Base-by-base conservation (phyloP, 2,329 filamentous ascomycete genomes). In the Ceratocystis diversiconidia region DNA sequence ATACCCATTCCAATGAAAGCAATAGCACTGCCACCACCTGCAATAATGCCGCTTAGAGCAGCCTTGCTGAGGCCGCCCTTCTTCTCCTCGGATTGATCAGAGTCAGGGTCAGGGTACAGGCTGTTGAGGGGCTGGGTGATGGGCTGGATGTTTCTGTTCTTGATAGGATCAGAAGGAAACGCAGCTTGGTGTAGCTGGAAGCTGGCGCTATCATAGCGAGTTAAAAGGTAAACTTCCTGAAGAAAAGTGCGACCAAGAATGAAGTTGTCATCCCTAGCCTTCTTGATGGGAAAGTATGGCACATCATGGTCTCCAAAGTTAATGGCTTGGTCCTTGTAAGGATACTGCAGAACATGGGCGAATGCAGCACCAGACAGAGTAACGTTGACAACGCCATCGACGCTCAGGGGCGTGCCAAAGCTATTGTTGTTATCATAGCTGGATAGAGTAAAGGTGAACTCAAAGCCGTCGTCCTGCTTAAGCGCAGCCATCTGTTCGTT, bases 221-320 rank as follows among this genome's bases (percentile, higher is more conserved):
- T 82, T 41, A 82, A 77, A 5, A 85, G 73, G 67, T 85, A 85
- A 1, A 86, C 81, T 73, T 90, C 86, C 71, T 90, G 87, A 64
- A 90, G 75, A 69, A 90, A 89, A 0, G 82, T 80, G 43, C 86
- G 79, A 6, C 87, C 87, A 44, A 90, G 79, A 12, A 86, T 80
- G 72, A 83, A 80, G 69, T 83, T 79, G 44, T 79, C 78, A 66
- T 81, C 78, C 22, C 78, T 71, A 10, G 82, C 76, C 67, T 81
- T 80, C 70, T 82, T 80, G 63, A 90, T 76, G 2, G 86, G 85
- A 67, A 90, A 89, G 71, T 89, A 90, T 10, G 79, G 80, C 8
- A 80, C 72, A 44, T 75, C 75, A 7, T 76, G 73, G 5, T 78
- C 75, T 43, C 75, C 76, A 65, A 78, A 80, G 60, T 73, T 69